A percentile compares a stretch with the other conserved stretches of the same genome.
Conservation (phyloP, 495 filamentous ascomycete species). For the Venustampulla echinocandica region DNA sequence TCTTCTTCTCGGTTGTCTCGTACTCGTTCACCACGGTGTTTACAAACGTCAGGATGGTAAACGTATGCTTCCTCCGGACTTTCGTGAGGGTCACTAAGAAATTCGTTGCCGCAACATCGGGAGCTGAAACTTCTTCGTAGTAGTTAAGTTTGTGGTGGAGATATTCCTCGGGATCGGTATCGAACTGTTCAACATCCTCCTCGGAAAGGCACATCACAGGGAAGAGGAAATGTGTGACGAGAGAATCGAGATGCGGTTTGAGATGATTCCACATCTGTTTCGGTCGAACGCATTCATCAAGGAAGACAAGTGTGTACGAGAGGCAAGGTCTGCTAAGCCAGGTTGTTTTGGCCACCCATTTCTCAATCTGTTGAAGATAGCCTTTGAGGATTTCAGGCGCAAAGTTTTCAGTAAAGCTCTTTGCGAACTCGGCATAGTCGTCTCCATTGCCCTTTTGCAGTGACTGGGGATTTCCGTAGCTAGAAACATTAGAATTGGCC, state of each 20-base stretch:
- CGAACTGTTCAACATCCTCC: slow-evolving; percentile 90
- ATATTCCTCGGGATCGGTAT: slow-evolving; percentile 90
- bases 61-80: slow-evolving; percentile 89
- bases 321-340: slow-evolving; percentile 93
- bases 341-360: slow-evolving; percentile 87
- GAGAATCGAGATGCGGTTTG: slow-evolving; percentile 82
- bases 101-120: slow-evolving; percentile 93
- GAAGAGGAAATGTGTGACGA: slow-evolving; percentile 91
- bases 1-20: slow-evolving; percentile 78
- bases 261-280: slow-evolving; percentile 93
- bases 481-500: slow-evolving; percentile 28
- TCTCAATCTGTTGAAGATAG: slow-evolving; percentile 87
- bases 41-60: slow-evolving; percentile 85
- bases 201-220: slow-evolving; percentile 87
- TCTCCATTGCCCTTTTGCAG: slow-evolving; percentile 58
- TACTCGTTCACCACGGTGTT: slow-evolving; percentile 84
- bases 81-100: slow-evolving; percentile 94
- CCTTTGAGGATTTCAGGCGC: slow-evolving; percentile 91
- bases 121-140: slow-evolving; percentile 93
- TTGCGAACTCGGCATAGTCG: slow-evolving; percentile 70
- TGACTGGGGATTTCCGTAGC: slow-evolving; percentile 78
- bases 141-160: slow-evolving; percentile 95
- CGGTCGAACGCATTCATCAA: slow-evolving; percentile 96
- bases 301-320: slow-evolving; percentile 82
- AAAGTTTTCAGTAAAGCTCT: slow-evolving; percentile 82